Conservation (phyloP, 164 flowering plant species). For the Berberis vulgaris region DNA sequence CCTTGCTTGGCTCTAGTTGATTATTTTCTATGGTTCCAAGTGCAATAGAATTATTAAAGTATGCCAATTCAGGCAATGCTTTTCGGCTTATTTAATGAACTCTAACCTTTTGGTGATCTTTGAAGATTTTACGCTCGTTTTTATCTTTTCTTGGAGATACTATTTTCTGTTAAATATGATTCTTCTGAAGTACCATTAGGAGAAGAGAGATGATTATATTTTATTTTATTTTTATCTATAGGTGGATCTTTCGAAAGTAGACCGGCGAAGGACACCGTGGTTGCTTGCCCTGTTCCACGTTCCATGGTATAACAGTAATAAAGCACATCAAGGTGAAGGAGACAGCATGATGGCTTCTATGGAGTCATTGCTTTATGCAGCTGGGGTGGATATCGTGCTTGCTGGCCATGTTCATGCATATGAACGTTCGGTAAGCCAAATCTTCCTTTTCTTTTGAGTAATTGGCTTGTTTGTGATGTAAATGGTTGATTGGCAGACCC, state of each 20-base stretch:
- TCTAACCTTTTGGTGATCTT: no score
- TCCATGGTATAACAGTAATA: slow-evolving; percentile 97
- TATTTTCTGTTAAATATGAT: no score
- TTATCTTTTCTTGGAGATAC: no score
- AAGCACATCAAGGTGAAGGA: slow-evolving; percentile 90
- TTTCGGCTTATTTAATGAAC: not conserved
- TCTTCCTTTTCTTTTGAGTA: not conserved
- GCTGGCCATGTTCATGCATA: slow-evolving; percentile 99
- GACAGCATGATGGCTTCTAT: slow-evolving; percentile 76
- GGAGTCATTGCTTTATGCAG: slow-evolving; percentile 86
- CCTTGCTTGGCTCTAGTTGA: no score
- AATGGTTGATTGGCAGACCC: slow-evolving; percentile 39
- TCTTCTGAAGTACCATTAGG: no score
- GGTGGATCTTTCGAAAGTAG: slow-evolving; percentile 80
- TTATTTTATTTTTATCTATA: slow-evolving; percentile 13
- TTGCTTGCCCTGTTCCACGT: slow-evolving; percentile 80
- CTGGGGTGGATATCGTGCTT: slow-evolving; percentile 74
- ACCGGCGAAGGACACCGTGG: slow-evolving; percentile 84
- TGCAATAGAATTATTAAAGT: no score
- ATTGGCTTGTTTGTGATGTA: not conserved
- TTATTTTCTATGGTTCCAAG: not conserved
- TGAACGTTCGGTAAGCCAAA: slow-evolving; percentile 68
- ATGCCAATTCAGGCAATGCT: not conserved
- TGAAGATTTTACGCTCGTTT: no score
- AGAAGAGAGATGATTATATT: not conserved